Base-by-base conservation (phyloP, 106 monocot genomes). In the Dendrobium catenatum region DNA sequence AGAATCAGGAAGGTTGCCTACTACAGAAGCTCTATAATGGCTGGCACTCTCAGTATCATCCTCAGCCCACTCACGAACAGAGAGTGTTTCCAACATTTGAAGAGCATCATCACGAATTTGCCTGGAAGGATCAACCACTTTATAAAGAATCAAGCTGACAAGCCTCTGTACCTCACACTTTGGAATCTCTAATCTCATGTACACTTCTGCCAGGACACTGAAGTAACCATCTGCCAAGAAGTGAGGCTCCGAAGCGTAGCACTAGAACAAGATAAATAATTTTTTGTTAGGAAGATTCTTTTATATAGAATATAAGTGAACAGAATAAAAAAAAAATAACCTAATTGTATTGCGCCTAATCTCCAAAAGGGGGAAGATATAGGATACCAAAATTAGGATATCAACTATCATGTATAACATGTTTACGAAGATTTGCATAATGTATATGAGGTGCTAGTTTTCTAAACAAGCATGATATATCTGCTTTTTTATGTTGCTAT, bases 41-140 rank as follows among this genome's bases (percentile, higher is more conserved):
- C 90, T 87, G 24, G 77, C 70, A 5, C 85, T 89, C 24, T 99
- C 99, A 48, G 78, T 76, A 55, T 99, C 95, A 79, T 95, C 94
- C 77, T 93, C 95, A 68, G 99, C 91, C 99, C 99, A 99, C 75
- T 95, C 95, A 70, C 99, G 95, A 33, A 89, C 86, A 76, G 99
- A 99, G 54, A 99, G 91, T n/a, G 99, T 99, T 66, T 99, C 99
- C 73, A 99, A 81, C 99, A 99, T 99, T 79, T 99, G 95, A 7
- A 99, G 90, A 78, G 99, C 99, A 84, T 93, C 88, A 68, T 99
- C 95, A 47, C 99, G 95, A 79, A 91, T 89, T 80, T 90, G 91
- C 77, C 83, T 95, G 40, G 89, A 90, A 54, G 87, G 95, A 73
- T 99, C 99, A 43, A 99, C 99, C 22, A 99, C 99, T 68, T 99